A percentile compares a stretch with the other conserved stretches of the same genome.
Evolutionary conservation across 202 grass and related monocot genomes (phyloP).

Genomic region (Saccharum hybrid): DNA sequence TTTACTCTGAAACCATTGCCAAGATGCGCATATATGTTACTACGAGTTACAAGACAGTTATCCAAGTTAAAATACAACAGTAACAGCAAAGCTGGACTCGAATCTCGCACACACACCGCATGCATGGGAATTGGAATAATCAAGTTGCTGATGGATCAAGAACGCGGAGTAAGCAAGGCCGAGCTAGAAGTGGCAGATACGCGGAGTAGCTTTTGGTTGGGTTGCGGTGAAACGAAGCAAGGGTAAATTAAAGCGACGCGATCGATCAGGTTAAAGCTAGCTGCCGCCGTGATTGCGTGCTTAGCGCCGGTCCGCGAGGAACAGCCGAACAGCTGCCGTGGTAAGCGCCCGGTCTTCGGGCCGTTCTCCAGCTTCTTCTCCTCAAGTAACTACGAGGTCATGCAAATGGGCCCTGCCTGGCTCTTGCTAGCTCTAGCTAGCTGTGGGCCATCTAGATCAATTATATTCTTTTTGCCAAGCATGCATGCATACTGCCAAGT

Average conservation of each 20-base stretch:
- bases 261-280: slow-evolving; percentile 28
- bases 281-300: slow-evolving; percentile 11
- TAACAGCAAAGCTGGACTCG: neutral
- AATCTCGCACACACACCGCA: neutral
- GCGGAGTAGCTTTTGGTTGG: neutral
- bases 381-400: slow-evolving; percentile 42
- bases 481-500: slow-evolving; percentile 38
- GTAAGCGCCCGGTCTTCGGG: slow-evolving; percentile 51
- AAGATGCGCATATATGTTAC: slow-evolving; percentile 10
- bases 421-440: neutral
- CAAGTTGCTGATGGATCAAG: neutral
- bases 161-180: neutral
- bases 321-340: neutral
- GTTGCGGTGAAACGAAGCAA: slow-evolving; percentile 38
- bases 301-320: slow-evolving; percentile 26
- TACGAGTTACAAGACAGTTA: slow-evolving; percentile 12
- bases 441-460: slow-evolving; percentile 40
- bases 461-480: slow-evolving; percentile 11
- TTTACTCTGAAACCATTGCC: slow-evolving; percentile 4
- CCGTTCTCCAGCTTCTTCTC: slow-evolving; percentile 57
- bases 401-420: neutral
- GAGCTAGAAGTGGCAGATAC: neutral
- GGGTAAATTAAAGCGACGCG: no score
- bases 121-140: neutral
- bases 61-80: neutral